phyloP scores from a whole-genome alignment of 305 asterid species.

The Rubia occidens region DNA sequence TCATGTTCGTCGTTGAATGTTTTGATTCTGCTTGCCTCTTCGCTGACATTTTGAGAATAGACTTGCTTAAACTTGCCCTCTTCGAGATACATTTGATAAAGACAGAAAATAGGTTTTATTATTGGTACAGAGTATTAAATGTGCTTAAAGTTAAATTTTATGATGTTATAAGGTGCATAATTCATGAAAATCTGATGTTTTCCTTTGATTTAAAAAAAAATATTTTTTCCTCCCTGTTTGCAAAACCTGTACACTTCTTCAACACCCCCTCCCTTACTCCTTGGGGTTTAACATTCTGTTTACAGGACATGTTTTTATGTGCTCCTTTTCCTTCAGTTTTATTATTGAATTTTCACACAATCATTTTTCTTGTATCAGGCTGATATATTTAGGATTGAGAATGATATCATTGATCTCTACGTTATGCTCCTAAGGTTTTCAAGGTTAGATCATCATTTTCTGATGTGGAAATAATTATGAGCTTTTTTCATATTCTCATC shows the following conservation, averaged over 20 bases:
- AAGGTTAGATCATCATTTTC: slow-evolving; percentile 47
- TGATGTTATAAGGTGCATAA: not conserved
- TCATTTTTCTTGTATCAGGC: slow-evolving; percentile 42
- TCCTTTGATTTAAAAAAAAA: too few relatives aligned
- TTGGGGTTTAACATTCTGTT: not conserved
- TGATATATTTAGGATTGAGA: slow-evolving; percentile 76
- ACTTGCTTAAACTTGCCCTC: not conserved
- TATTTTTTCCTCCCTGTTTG: not conserved
- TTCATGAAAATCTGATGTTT: not conserved
- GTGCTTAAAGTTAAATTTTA: not conserved
- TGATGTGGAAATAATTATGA: not conserved
- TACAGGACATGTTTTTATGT: not conserved
- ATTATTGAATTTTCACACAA: slow-evolving; percentile 9
- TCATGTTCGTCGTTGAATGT: not conserved
- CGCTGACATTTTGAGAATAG: not conserved
- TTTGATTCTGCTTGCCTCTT: not conserved
- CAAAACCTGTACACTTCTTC: not conserved
- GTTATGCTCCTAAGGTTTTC: slow-evolving; percentile 90
- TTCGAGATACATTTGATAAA: not conserved
- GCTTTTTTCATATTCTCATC: not conserved
- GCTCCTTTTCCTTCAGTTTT: slow-evolving; percentile 3
- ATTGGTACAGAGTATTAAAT: not conserved
- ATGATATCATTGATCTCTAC: slow-evolving; percentile 66
- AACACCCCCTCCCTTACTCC: not conserved
- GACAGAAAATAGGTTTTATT: not conserved